Percentiles rank a stretch among this genome's conserved stretches.
Conservation (phyloP, 148 eudicot genomes). For the Camellia lanceoleosa region DNA sequence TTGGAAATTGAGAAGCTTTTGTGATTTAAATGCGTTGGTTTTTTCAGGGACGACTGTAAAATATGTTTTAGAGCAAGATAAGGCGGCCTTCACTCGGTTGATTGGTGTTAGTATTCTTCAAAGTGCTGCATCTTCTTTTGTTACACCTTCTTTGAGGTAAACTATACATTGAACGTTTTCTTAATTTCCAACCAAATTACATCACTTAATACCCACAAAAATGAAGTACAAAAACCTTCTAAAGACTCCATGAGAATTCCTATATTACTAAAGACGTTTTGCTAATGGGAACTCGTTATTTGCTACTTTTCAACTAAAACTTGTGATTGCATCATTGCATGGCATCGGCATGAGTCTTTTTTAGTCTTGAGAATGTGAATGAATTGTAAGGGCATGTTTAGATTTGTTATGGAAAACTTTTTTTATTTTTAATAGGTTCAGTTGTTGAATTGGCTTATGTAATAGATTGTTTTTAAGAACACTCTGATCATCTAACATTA, state of each 20-base stretch:
- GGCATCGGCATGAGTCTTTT: neutral
- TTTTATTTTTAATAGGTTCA: neutral
- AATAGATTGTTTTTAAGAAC: neutral
- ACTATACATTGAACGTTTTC: neutral
- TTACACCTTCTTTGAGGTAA: constrained; percentile 95
- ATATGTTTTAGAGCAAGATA: constrained; percentile 91
- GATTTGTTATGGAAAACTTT: neutral
- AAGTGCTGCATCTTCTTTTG: constrained; percentile 94
- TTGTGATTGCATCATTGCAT: neutral
- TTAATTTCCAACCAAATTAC: neutral
- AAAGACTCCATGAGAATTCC: neutral
- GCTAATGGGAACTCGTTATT: neutral
- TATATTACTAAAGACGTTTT: neutral
- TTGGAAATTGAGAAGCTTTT: constrained; percentile 7
- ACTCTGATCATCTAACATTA: neutral
- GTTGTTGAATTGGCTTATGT: neutral
- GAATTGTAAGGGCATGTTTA: neutral
- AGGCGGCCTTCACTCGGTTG: constrained; percentile 73
- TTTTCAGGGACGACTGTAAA: constrained; percentile 88
- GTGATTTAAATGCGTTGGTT: constrained; percentile 8
- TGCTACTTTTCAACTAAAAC: neutral
- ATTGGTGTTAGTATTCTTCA: constrained; percentile 88
- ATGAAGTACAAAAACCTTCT: neutral
- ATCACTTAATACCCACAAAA: neutral
- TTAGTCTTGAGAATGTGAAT: neutral